These are phyloP conservation scores for Chara braunii DNA, from an alignment of 139 green algal genomes.

Conservation along the genomic window DNA sequence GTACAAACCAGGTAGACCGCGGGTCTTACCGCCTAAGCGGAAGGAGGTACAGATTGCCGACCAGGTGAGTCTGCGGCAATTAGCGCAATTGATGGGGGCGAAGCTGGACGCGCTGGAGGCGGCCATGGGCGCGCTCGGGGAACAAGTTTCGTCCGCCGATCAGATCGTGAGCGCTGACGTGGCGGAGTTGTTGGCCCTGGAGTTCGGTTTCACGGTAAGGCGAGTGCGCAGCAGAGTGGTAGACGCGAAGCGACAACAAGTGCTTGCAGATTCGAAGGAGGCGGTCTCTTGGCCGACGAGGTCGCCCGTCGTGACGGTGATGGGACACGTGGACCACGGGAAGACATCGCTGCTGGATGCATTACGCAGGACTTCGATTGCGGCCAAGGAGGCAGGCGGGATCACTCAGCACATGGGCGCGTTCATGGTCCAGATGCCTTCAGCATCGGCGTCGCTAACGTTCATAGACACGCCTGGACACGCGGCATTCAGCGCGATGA, in stretches of 20 bases:
- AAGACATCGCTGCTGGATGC: constrained; percentile 47
- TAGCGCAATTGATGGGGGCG: constrained; percentile 27
- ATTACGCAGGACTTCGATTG: constrained; percentile 63
- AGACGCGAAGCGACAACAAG: background rate
- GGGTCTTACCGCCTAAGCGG: no score
- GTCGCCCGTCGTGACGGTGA: constrained; percentile 87
- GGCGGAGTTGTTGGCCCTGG: constrained; percentile 30
- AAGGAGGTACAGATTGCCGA: constrained; percentile 23
- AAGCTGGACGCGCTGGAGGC: constrained; percentile 14
- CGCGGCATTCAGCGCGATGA: constrained; percentile 70
- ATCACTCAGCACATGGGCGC: constrained; percentile 56
- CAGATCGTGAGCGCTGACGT: constrained; percentile 5
- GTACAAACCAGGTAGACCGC: no score
- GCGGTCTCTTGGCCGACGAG: constrained; percentile 20
- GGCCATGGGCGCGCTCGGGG: constrained; percentile 11
- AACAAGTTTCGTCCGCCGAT: background rate
- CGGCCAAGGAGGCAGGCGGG: constrained; percentile 77
- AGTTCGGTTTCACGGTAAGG: constrained; percentile 1
- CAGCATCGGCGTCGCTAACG: constrained; percentile 53
- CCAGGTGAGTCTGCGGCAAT: constrained; percentile 21
- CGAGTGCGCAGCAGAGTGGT: background rate
- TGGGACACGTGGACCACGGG: constrained; percentile 98
- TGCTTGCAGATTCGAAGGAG: background rate
- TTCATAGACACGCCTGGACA: constrained; percentile 91
- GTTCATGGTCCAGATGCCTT: constrained; percentile 36